A percentile compares a stretch with the other conserved stretches of the same genome.
Conservation (phyloP, 768 basidiomycete species). For the Gloeopeniophorella convolvens region DNA sequence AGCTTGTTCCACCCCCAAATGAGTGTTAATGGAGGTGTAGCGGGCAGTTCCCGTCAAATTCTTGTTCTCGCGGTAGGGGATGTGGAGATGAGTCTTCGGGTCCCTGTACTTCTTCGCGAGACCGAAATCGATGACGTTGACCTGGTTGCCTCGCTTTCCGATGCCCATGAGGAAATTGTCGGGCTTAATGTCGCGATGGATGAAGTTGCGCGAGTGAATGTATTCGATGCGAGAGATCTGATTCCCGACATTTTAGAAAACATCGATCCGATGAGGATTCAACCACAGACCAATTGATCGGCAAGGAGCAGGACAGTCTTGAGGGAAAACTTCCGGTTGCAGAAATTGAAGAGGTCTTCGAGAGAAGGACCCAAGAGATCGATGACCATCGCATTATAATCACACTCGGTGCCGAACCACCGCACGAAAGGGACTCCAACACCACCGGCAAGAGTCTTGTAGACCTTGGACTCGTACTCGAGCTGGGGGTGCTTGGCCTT, state of each 20-base stretch:
- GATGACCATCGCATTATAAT: slow-evolving; percentile 99
- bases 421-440: slow-evolving; percentile 98
- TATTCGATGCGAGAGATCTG: slow-evolving; percentile 99
- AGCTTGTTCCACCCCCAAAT: slow-evolving; percentile 96
- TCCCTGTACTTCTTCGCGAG: slow-evolving; percentile 99
- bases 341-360: slow-evolving; percentile 90
- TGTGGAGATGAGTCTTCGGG: slow-evolving; percentile 99
- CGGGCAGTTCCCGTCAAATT: slow-evolving; percentile 98
- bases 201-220: slow-evolving; percentile 98
- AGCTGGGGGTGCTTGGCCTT: slow-evolving; percentile 99
- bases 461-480: slow-evolving; percentile 94
- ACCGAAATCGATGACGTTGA: slow-evolving; percentile 98
- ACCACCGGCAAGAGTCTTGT: slow-evolving; percentile 98
- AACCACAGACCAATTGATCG: slow-evolving; percentile 77
- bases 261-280: neutral
- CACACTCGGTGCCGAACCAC: slow-evolving; percentile 93
- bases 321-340: slow-evolving; percentile 94
- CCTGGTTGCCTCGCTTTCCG: slow-evolving; percentile 99
- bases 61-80: slow-evolving; percentile 99
- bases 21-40: slow-evolving; percentile 99
- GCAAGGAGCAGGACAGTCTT: slow-evolving; percentile 97
- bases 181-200: slow-evolving; percentile 97
- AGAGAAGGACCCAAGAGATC: slow-evolving; percentile 92
- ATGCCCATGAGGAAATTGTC: slow-evolving; percentile 99
- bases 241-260: slow-evolving; percentile 13